Evolutionary conservation across 108 stramenopile genomes (phyloP), one percentile per base, ranked within the genome.

Genomic region (Skeletonema menzelii): DNA sequence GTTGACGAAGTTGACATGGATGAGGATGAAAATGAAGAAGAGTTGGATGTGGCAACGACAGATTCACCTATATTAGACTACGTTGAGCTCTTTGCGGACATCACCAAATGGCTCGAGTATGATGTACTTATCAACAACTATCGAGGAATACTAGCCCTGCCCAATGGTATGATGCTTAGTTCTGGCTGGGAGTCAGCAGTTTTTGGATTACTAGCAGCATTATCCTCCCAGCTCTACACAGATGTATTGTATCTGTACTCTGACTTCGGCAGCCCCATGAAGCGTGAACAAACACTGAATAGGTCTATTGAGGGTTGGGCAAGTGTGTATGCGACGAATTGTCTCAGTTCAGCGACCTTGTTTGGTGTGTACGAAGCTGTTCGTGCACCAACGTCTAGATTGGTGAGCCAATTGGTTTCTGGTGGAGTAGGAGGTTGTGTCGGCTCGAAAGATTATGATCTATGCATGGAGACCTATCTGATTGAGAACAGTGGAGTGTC

Each of bases 101-200:
- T 91, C 12, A 89, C 80, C 34, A 82, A 86, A 72, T 93, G 92
- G 92, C 80, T 93, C 14, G 87, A 85, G 47, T 93, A 93, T 67
- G 86, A 84, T 75, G 87, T 87, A 4, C 84, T 91, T 53, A 88
- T 73, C 34, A 83, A 63, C 37, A 90, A 91, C 30, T 89, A 80
- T 62, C 59, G 74, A 30, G 90, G 85, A 19, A 77, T 63, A 32
- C 59, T 89, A 2, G 11, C 67, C 5, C 55, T 70, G 37, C 75
- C 75, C 19, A 67, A 77, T 57, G 84, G 82, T 44, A 40, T 69
- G 24, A 40, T 35, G 27, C 27, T 89, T 22, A 40, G 67, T 15
- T 71, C 87, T n/a, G 75, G 80, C n/a, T 44, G 83, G 34, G 83
- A 88, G 64, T 73, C 82, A 31, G 87, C 88, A 13, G 42, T 90